Conservation (phyloP, 2,329 filamentous ascomycete species). For the Phyllosticta paracitricarpa region DNA sequence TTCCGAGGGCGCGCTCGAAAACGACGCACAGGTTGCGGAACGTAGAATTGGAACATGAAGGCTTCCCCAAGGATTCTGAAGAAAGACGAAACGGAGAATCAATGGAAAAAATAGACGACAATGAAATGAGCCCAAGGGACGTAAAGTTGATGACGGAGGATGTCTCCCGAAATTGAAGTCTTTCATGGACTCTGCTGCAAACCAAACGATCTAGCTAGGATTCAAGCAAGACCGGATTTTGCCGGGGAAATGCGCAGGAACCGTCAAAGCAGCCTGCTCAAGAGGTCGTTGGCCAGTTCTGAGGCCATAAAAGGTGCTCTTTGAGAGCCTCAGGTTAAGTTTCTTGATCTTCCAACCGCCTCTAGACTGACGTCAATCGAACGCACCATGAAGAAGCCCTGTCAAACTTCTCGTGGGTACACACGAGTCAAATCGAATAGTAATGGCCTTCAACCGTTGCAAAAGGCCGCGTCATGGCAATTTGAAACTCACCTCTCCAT, state of each 20-base stretch:
- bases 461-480: neutral
- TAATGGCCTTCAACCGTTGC: neutral
- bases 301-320: neutral
- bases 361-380: neutral
- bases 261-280: neutral
- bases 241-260: neutral
- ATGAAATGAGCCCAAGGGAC: too few species aligned
- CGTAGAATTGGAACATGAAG: too few species aligned
- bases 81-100: too few species aligned
- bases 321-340: neutral
- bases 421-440: neutral
- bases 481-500: neutral
- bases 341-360: neutral
- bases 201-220: neutral
- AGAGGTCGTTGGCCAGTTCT: neutral
- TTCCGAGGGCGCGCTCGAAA: neutral
- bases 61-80: too few species aligned
- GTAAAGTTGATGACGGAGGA: too few species aligned
- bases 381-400: neutral
- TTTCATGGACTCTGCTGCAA: too few species aligned
- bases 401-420: neutral
- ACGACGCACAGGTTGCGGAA: too few species aligned
- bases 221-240: neutral
- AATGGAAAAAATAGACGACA: too few species aligned
- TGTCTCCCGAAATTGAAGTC: too few species aligned